Evolutionary conservation across 2,329 filamentous ascomycete genomes (phyloP).

Genomic region (Zasmidium angulare): DNA sequence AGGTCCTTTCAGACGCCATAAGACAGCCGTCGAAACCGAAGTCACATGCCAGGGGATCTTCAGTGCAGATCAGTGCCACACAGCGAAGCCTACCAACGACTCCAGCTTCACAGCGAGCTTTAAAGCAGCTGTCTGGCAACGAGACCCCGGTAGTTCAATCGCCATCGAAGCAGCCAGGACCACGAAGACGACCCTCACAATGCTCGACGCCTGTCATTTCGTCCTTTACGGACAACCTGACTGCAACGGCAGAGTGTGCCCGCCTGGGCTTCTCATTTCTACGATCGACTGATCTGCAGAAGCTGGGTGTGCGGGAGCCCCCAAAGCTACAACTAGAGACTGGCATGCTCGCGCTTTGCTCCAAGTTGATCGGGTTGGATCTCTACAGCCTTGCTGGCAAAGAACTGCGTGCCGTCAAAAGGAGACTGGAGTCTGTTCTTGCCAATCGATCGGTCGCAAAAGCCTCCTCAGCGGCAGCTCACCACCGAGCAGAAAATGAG

Average conservation of each 20-base stretch:
- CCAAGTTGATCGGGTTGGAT: constrained; percentile 64
- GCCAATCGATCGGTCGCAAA: constrained; percentile 1
- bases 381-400: constrained; percentile 68
- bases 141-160: constrained; percentile 56
- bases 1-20: constrained; percentile 65
- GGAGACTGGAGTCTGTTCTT: constrained; percentile 52
- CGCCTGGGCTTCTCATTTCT: constrained; percentile 66
- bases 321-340: constrained; percentile 68
- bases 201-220: not conserved
- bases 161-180: constrained; percentile 8
- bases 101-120: constrained; percentile 22
- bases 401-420: constrained; percentile 67
- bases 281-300: constrained; percentile 54
- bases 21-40: constrained; percentile 43
- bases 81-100: not conserved
- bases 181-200: constrained; percentile 1
- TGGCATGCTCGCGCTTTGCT: constrained; percentile 68
- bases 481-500: constrained; percentile 35
- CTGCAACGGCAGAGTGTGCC: constrained; percentile 65
- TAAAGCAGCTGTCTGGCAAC: constrained; percentile 48
- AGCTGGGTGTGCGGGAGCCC: constrained; percentile 54
- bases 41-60: not conserved
- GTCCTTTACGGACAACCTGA: constrained; percentile 2
- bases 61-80: not conserved
- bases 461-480: not conserved